These are phyloP conservation scores for Moringa oleifera DNA, from an alignment of 345 rosid genomes.

Conservation along the genomic window DNA sequence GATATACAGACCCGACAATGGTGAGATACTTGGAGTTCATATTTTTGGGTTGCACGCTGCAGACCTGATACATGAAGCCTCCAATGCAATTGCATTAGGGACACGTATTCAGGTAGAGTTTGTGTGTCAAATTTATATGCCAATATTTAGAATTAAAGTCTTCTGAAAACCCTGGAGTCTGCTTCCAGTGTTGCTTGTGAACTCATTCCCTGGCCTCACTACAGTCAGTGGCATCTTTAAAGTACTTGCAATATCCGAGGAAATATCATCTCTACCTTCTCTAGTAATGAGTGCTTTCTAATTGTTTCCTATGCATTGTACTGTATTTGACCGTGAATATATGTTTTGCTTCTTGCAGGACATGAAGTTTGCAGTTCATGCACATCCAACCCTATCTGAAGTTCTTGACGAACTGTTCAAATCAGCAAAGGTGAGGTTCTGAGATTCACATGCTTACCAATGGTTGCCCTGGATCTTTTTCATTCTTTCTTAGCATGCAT, in stretches of 20 bases:
- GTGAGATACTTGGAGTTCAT: conserved; percentile 97
- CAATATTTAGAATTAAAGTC: too few relatives aligned
- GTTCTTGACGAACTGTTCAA: conserved; percentile 95
- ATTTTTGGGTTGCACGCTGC: conserved; percentile 98
- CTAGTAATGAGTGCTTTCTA: not conserved
- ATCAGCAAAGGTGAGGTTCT: conserved; percentile 78
- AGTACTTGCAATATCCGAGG: not conserved
- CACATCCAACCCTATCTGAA: conserved; percentile 97
- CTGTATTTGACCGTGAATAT: not conserved
- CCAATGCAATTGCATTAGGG: conserved; percentile 92
- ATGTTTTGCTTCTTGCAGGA: conserved; percentile 45
- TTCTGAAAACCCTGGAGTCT: too few relatives aligned
- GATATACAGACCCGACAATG: conserved; percentile 94
- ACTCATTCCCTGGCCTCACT: too few relatives aligned
- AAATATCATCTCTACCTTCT: not conserved
- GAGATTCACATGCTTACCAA: not conserved
- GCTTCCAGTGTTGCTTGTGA: too few relatives aligned
- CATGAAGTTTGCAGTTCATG: conserved; percentile 88
- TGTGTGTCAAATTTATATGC: conserved; percentile 5
- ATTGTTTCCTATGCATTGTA: not conserved
- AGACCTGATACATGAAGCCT: conserved; percentile 99
- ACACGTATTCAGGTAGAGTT: conserved; percentile 66
- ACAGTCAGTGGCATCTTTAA: not conserved
- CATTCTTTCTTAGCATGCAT: not conserved
- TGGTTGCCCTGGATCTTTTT: not conserved